Conservation (phyloP, 1,284 basidiomycete genomes). For the Anthracocystis panici-leucophaei region DNA sequence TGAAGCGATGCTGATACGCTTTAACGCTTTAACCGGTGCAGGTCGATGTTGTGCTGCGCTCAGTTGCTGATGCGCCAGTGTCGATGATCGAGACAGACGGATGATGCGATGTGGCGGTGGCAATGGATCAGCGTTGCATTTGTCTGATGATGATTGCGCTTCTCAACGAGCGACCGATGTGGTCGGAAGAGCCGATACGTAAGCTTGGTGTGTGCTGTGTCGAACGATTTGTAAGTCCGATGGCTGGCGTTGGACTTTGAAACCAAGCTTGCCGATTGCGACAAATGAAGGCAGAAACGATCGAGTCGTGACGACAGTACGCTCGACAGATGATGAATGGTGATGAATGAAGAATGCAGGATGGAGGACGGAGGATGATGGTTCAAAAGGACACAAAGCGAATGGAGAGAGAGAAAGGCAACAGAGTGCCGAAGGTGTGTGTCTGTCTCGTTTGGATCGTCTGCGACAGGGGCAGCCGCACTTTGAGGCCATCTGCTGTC, state of each 20-base stretch:
- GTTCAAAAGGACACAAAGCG: constrained; percentile 1
- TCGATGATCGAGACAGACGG: neutral
- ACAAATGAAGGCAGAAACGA: neutral
- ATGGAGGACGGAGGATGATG: neutral
- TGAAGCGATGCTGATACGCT: neutral
- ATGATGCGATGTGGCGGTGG: neutral
- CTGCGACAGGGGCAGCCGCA: neutral
- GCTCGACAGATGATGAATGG: neutral
- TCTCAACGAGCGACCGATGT: neutral
- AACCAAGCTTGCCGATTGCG: neutral
- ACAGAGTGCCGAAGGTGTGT: neutral
- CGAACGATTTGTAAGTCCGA: neutral
- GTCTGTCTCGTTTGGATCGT: constrained; percentile 5
- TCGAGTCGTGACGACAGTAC: neutral
- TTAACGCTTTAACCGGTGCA: too few relatives aligned
- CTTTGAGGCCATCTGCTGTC: neutral
- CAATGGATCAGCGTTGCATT: neutral
- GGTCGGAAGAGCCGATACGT: neutral
- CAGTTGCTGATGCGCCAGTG: neutral
- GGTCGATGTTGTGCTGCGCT: neutral
- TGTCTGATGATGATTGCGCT: neutral
- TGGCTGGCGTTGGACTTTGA: neutral
- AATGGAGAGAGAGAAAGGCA: neutral
- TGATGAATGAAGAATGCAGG: neutral
- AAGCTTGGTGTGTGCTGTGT: neutral